Evolutionary conservation across 768 basidiomycete genomes (phyloP), one percentile per base, ranked within the genome.

Genomic region (Heimioporus sp.): DNA sequence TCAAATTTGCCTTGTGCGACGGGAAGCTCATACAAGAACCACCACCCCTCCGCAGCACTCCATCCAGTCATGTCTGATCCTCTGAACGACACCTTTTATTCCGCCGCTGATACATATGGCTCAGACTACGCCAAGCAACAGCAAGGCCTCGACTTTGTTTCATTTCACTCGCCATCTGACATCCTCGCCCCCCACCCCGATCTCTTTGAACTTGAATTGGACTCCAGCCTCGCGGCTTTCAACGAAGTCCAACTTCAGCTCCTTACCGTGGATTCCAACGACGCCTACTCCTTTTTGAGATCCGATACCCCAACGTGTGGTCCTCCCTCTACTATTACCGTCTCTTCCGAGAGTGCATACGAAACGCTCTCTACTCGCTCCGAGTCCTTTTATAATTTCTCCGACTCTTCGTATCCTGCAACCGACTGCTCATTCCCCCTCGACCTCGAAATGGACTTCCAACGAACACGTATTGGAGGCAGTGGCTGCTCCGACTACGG

Each of bases 141-240:
- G 57, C 68, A 79, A 64, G 73, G 73, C 71, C 74, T 81, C 67
- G 81, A 82, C 70, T 85, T 86, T 75, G 77, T 81, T 72, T 84
- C 83, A 66, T 85, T 85, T 72, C 80, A 82, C 63, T 76, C 80
- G 56, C 79, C 82, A 59, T 74, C 80, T 53, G 87, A 89, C 72
- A 79, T 87, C 71, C 76, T 83, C 61, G 87, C 86, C 48, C 87
- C 89, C 40, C 81, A 86, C 64, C 86, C 87, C 55, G 89, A 91
- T 76, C 77, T 83, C 57, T 92, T 92, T 73, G 90, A 92, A 67
- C 80, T 80, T 46, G 90, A 92, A 72, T 80, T 92, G 63, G 90
- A 90, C 71, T 76, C 75, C 32, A 80, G 75, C 72, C 80, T 89
- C 62, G 81, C 81, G 61, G 82, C 79, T 40, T 80, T 85, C 66